Conservation (phyloP, 495 filamentous ascomycete species). For the Neurospora pannonica region DNA sequence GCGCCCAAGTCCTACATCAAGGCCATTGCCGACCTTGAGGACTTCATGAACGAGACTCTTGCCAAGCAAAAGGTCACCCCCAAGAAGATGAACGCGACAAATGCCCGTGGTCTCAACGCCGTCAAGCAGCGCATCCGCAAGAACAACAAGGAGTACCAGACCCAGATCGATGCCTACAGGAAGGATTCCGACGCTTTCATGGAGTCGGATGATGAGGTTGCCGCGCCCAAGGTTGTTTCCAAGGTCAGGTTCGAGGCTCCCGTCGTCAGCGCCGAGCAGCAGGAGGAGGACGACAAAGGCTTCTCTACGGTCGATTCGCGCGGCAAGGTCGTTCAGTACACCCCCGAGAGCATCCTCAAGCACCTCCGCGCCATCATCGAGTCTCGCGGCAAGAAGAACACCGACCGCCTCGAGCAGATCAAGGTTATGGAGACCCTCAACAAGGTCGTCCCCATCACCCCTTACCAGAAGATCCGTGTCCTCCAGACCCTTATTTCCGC, state of each 20-base stretch:
- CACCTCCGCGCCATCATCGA: conserved; percentile 88
- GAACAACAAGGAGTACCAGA: conserved; percentile 90
- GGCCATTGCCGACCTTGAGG: conserved; percentile 87
- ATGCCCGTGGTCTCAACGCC: conserved; percentile 85
- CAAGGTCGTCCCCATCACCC: conserved; percentile 67
- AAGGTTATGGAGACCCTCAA: conserved; percentile 92
- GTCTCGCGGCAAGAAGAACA: conserved; percentile 97
- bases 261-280: conserved; percentile 15
- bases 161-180: conserved; percentile 79
- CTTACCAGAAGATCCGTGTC: conserved; percentile 92
- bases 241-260: conserved; percentile 29
- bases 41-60: conserved; percentile 87
- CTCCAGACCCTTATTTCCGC: conserved; percentile 88
- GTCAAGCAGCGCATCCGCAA: conserved; percentile 96
- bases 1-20: conserved; percentile 87
- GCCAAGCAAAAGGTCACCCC: conserved; percentile 90
- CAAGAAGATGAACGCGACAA: conserved; percentile 98
- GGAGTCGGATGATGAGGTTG: conserved; percentile 71
- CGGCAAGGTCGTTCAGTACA: conserved; percentile 79
- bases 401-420: conserved; percentile 89
- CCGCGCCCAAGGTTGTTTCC: conserved; percentile 35
- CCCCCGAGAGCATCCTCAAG: conserved; percentile 96
- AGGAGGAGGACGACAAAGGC: conserved; percentile 70
- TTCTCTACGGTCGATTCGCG: conserved; percentile 79
- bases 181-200: conserved; percentile 79